Percentiles rank a stretch among this genome's conserved stretches.
Conservation (phyloP, 345 rosid species). For the Populus tremula region DNA sequence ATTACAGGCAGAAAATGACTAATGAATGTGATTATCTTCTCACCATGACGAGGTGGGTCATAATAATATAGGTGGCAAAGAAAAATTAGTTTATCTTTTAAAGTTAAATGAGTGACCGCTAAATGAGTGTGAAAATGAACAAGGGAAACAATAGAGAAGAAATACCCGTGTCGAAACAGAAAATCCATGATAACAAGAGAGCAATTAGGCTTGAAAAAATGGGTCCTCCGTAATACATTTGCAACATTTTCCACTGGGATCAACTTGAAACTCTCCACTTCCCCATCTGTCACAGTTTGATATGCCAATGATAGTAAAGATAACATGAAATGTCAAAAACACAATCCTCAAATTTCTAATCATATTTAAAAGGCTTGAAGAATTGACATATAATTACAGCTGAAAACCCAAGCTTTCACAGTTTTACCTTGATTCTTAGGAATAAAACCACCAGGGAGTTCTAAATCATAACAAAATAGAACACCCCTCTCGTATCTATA, state of each 20-base stretch:
- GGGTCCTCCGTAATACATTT: constrained; percentile 58
- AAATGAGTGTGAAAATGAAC: background rate
- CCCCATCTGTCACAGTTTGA: constrained; percentile 64
- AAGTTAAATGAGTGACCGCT: background rate
- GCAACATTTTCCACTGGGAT: constrained; percentile 61
- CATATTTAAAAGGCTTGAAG: background rate
- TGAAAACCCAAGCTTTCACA: constrained; percentile 6
- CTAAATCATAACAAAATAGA: constrained; percentile 76
- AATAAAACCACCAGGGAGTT: constrained; percentile 62
- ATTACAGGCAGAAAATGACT: background rate
- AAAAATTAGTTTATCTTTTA: background rate
- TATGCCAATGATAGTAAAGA: background rate
- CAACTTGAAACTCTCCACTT: constrained; percentile 85
- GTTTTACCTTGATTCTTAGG: constrained; percentile 68
- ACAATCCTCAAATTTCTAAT: background rate
- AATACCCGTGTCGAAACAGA: constrained; percentile 87
- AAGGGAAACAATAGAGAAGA: constrained; percentile 7
- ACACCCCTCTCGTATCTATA: constrained; percentile 76
- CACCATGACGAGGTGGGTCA: background rate
- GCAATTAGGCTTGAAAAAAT: constrained; percentile 81
- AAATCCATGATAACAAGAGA: constrained; percentile 78
- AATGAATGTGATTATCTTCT: too few species aligned
- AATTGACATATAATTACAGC: background rate
- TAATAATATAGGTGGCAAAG: background rate
- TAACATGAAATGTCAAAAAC: background rate